Percentiles rank a stretch among this genome's conserved stretches.
These are phyloP conservation scores for Sphaerulina musiva DNA, from an alignment of 2,329 filamentous ascomycete species.

Conservation along the genomic window DNA sequence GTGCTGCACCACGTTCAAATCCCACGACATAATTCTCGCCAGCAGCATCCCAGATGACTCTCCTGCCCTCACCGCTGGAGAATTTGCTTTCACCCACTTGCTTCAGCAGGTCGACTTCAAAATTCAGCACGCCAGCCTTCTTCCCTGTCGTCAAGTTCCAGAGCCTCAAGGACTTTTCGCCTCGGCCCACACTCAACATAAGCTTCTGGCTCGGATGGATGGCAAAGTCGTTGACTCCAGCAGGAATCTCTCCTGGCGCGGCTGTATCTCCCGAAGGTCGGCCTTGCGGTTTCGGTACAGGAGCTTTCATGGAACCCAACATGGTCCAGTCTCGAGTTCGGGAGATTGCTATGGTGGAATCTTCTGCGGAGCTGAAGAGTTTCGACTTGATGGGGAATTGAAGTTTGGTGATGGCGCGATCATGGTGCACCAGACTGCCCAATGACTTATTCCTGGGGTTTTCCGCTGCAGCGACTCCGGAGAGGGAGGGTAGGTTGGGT, in stretches of 20 bases:
- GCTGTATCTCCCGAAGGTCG: slow-evolving; percentile 87
- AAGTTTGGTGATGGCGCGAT: slow-evolving; percentile 70
- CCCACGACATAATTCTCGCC: slow-evolving; percentile 81
- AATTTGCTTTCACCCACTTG: slow-evolving; percentile 71
- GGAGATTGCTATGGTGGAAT: slow-evolving; percentile 84
- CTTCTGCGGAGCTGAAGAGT: slow-evolving; percentile 78
- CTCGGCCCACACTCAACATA: slow-evolving; percentile 86
- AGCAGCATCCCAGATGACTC: slow-evolving; percentile 70
- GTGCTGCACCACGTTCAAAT: slow-evolving; percentile 77
- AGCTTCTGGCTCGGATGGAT: slow-evolving; percentile 95
- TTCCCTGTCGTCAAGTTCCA: slow-evolving; percentile 97
- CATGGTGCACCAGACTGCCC: slow-evolving; percentile 79
- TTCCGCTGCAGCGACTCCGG: slow-evolving; percentile 68
- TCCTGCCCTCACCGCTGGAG: slow-evolving; percentile 72
- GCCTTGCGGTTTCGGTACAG: slow-evolving; percentile 70
- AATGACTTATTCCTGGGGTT: slow-evolving; percentile 83
- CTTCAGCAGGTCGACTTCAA: slow-evolving; percentile 63
- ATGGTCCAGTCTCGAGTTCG: slow-evolving; percentile 84
- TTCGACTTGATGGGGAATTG: slow-evolving; percentile 81
- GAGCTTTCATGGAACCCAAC: slow-evolving; percentile 80
- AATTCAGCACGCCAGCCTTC: slow-evolving; percentile 88
- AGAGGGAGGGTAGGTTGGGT: slow-evolving; percentile 52
- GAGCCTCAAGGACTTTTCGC: slow-evolving; percentile 83
- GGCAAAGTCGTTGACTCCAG: slow-evolving; percentile 91
- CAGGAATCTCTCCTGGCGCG: slow-evolving; percentile 68